A percentile compares a stretch with the other conserved stretches of the same genome.
Evolutionary conservation across 2,329 filamentous ascomycete genomes (phyloP).

Genomic region (Penicillium italicum): DNA sequence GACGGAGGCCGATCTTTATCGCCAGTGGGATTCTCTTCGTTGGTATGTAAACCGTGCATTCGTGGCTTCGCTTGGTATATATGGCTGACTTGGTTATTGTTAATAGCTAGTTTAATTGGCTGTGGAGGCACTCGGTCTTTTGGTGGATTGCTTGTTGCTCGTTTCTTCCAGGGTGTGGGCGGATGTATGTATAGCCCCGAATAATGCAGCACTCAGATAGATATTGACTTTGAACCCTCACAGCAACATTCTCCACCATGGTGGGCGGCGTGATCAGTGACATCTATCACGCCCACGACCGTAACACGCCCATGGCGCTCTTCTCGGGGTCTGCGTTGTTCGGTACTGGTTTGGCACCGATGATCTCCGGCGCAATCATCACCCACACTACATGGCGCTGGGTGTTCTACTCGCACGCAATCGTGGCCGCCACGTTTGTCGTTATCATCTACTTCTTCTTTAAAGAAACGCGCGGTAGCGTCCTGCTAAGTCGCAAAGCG

Average conservation of each 20-base stretch:
- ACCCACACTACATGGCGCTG: conserved; percentile 71
- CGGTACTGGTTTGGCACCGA: conserved; percentile 74
- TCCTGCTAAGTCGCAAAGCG: conserved; percentile 74
- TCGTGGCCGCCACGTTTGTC: conserved; percentile 63
- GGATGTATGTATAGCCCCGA: conserved; percentile 54
- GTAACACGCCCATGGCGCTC: conserved; percentile 86
- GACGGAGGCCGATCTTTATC: conserved; percentile 77
- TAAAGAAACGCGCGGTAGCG: conserved; percentile 75
- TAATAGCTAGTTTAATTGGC: conserved; percentile 59
- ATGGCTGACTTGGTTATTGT: conserved; percentile 8
- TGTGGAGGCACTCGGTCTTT: conserved; percentile 69
- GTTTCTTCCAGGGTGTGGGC: conserved; percentile 75
- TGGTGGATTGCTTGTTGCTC: conserved; percentile 68
- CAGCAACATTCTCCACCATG: conserved; percentile 73
- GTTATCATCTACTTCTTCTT: conserved; percentile 66
- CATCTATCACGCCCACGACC: conserved; percentile 70
- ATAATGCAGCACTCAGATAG: too few relatives aligned
- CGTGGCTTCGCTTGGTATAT: too few relatives aligned
- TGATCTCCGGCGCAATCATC: conserved; percentile 68
- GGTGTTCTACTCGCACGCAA: conserved; percentile 84
- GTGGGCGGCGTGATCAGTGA: conserved; percentile 90
- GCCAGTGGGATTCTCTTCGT: conserved; percentile 69
- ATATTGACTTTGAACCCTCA: not conserved
- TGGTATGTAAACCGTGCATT: conserved; percentile 25
- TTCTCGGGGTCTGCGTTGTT: conserved; percentile 76